phyloP scores from a whole-genome alignment of 768 basidiomycete genomes.

The Cystobasidium onofrii region DNA sequence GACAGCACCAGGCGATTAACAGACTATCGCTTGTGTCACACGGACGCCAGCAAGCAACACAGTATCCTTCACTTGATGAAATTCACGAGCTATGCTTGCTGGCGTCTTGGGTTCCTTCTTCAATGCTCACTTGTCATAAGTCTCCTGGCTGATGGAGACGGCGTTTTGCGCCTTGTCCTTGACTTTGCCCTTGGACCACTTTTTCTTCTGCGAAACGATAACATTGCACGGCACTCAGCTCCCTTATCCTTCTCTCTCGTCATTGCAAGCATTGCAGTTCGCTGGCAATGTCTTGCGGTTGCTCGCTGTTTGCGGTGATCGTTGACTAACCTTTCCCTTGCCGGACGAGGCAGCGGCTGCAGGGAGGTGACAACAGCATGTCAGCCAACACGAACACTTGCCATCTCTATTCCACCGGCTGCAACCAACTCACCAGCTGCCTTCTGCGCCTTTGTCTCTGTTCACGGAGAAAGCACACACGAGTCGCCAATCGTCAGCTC shows the following conservation, averaged over 20 bases:
- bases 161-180: slow-evolving; percentile 99
- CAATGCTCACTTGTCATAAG: slow-evolving; percentile 59
- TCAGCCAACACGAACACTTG: too few species aligned
- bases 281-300: not conserved
- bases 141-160: slow-evolving; percentile 85
- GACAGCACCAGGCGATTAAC: not conserved
- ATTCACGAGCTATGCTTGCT: not conserved
- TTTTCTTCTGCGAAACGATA: slow-evolving; percentile 34
- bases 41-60: not conserved
- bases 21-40: not conserved
- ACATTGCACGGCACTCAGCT: slow-evolving; percentile 5
- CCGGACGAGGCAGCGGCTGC: slow-evolving; percentile 24
- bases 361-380: not conserved
- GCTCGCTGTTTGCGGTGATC: not conserved
- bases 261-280: not conserved
- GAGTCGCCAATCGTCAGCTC: slow-evolving; percentile 8
- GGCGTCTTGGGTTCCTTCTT: not conserved
- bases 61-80: not conserved
- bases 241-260: not conserved
- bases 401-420: not conserved
- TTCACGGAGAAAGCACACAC: not conserved
- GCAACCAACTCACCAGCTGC: not conserved
- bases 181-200: slow-evolving; percentile 79
- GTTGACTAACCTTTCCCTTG: slow-evolving; percentile 26
- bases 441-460: slow-evolving; percentile 30